Evolutionary conservation across 2,329 filamentous ascomycete species (phyloP).

Genomic region (Fusarium sp.): DNA sequence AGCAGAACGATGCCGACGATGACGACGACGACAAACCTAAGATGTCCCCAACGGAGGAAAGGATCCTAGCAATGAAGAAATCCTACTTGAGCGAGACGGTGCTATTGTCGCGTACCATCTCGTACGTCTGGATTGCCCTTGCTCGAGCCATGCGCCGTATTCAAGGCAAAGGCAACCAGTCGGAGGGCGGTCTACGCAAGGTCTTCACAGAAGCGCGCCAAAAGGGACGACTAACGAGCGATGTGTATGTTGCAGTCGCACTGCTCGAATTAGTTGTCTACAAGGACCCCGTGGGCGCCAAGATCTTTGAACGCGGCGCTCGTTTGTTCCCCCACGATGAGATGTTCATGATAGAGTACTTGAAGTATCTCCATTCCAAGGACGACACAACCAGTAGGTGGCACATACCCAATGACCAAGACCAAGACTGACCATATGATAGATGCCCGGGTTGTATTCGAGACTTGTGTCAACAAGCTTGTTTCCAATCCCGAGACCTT

Average conservation of each 20-base stretch:
- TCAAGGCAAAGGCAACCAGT: slow-evolving; percentile 78
- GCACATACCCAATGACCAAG: neutral
- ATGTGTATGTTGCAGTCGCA: slow-evolving; percentile 94
- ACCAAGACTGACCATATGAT: slow-evolving; percentile 30
- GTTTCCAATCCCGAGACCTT: slow-evolving; percentile 79
- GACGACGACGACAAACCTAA: slow-evolving; percentile 54
- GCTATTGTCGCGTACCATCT: slow-evolving; percentile 84
- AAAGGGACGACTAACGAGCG: slow-evolving; percentile 87
- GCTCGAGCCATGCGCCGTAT: slow-evolving; percentile 95
- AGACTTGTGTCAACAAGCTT: slow-evolving; percentile 88
- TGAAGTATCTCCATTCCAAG: slow-evolving; percentile 92
- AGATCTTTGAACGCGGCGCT: slow-evolving; percentile 94
- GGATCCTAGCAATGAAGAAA: slow-evolving; percentile 70
- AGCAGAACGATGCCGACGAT: slow-evolving; percentile 63
- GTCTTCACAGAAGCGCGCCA: slow-evolving; percentile 91
- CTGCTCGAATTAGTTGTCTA: slow-evolving; percentile 96
- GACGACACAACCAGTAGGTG: slow-evolving; percentile 92
- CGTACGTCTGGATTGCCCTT: slow-evolving; percentile 93
- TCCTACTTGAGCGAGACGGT: slow-evolving; percentile 79
- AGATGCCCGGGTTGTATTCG: slow-evolving; percentile 96
- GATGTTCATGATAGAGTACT: slow-evolving; percentile 91
- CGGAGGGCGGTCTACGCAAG: slow-evolving; percentile 82
- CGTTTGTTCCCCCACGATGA: slow-evolving; percentile 96
- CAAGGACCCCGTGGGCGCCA: slow-evolving; percentile 89
- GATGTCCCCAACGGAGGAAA: slow-evolving; percentile 71